Base-by-base conservation (phyloP, 2,329 filamentous ascomycete genomes). In the Parastagonospora nodorum region DNA sequence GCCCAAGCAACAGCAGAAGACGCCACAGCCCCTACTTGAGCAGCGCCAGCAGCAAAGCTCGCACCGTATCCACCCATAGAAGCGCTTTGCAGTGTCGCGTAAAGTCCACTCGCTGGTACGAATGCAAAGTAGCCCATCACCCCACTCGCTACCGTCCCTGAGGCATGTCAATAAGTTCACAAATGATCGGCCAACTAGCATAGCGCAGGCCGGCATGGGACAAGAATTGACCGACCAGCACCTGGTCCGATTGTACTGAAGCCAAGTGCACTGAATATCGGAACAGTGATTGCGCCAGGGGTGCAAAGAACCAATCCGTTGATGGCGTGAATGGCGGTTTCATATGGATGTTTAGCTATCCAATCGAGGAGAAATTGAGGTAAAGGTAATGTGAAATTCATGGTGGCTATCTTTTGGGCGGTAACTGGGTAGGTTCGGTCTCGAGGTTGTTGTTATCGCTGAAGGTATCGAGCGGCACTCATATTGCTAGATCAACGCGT, bases 51-150 rank as follows among this genome's bases (percentile, higher is more conserved):
- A 27, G 60, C 64, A 42, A 61, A 42, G 24, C 58, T 50, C 6
- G 54, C 67, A 7, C 69, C 67, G 33, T 64, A 71, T 4, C 69
- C 69, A 4, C 66, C 66, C 69, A 71, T 72, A 5, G 63, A 64
- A 8, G 66, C 69, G 40, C 67, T 71, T 42, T 69, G 63, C 5
- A 63, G 35, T 10, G 53, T 61, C 1, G 69, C 66, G 30, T 61
- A 67, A 7, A 61, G 5, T 5, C 62, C 58, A 5, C 60, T 55
- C 15, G 66, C 60, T 8, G 66, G 54, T 2, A 67, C 61, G n/a
- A 42, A 39, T 8, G 58, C 49, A 10, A 65, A 53, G 35, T 46
- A 56, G 41, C 55, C 57, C 67, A 67, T 56, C 16, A 61, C 19
- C 1, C 36, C 42, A 10, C 62, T 52, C 2, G 63, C 66, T 12